Conservation (phyloP, 1,284 basidiomycete species). For the Apiotrichum gracile region DNA sequence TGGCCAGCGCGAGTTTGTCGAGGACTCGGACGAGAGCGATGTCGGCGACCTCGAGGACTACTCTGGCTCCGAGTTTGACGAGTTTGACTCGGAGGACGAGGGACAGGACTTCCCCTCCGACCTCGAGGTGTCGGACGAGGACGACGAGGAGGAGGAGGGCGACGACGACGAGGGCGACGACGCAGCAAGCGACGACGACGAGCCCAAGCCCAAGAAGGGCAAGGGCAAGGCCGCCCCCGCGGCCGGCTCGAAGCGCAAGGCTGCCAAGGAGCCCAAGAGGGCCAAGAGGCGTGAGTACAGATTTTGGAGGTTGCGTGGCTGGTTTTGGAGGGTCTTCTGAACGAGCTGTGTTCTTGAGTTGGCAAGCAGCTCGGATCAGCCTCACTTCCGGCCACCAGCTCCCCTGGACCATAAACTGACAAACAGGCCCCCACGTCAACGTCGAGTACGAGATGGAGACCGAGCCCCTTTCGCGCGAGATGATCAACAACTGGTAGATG, state of each 20-base stretch:
- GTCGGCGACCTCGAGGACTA: conserved; percentile 58
- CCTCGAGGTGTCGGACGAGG: conserved; percentile 42
- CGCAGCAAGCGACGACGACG: conserved; percentile 40
- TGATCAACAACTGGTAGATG: conserved; percentile 48
- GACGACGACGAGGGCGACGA: conserved; percentile 40
- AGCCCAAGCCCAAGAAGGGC: conserved; percentile 41
- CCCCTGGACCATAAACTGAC: too few relatives aligned
- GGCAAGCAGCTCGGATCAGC: too few relatives aligned
- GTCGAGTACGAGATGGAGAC: conserved; percentile 93
- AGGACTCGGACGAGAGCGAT: conserved; percentile 59
- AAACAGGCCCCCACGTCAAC: conserved; percentile 63
- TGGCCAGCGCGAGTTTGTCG: conserved; percentile 69
- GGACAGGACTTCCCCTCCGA: conserved; percentile 42
- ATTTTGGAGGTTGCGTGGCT: neutral
- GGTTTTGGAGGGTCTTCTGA: too few relatives aligned
- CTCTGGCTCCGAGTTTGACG: conserved; percentile 41
- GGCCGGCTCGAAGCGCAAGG: conserved; percentile 42
- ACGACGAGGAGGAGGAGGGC: conserved; percentile 46
- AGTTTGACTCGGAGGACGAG: conserved; percentile 39
- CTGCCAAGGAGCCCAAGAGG: conserved; percentile 53
- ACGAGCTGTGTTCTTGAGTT: too few relatives aligned
- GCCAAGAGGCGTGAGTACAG: conserved; percentile 34
- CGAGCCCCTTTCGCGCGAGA: conserved; percentile 56
- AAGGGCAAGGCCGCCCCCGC: conserved; percentile 16
- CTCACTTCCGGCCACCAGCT: too few relatives aligned